Evolutionary conservation across 768 basidiomycete species (phyloP), one percentile per base, ranked within the genome.

Genomic region (Kwoniella bestiolae): DNA sequence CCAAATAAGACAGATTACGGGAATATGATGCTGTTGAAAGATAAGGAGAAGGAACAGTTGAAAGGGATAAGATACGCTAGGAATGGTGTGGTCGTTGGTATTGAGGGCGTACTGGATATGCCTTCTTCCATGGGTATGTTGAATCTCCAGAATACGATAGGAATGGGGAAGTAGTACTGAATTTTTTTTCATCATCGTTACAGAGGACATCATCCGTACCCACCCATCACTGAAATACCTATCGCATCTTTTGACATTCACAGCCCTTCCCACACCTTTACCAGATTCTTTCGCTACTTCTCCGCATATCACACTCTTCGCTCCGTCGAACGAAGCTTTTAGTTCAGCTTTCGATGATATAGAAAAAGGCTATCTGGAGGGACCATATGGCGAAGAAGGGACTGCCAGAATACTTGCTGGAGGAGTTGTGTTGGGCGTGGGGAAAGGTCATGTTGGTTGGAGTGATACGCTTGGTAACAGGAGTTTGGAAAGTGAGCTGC

Each of bases 251-350:
- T 82, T 92, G 38, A 89, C 87, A 41, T 52, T 34, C n/a, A 55
- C 69, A 12, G 38, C 60, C 21, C 64, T 74, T 2, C 76, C 76
- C 0, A 21, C 44, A 3, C 76, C 78, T 29, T 56, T 96, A 45
- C 88, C 89, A 60, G 84, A 83, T 47, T 67, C 67, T 34, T 71
- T 80, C 38, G 63, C 70, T 0, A 63, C 66, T 0, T 87, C 89
- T 0, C 82, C 90, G 4, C 87, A 89, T 74, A 82, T 95, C 49
- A 96, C 96, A 0, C 71, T 98, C 29, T 99, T 99, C 79, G 86
- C 95, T 6, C 95, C 96, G 0, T 84, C 90, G 26, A 86, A 96
- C 78, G 81, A 86, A 35, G 96, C 95, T 12, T 98, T 92, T 89
- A 16, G 53, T 0, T 82, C 88, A n/a, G 82, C 81, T 9, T 83